A percentile compares a stretch with the other conserved stretches of the same genome.
These are phyloP conservation scores for Dictyostelium intermedium DNA, from an alignment of 78 protist species.

Conservation along the genomic window DNA sequence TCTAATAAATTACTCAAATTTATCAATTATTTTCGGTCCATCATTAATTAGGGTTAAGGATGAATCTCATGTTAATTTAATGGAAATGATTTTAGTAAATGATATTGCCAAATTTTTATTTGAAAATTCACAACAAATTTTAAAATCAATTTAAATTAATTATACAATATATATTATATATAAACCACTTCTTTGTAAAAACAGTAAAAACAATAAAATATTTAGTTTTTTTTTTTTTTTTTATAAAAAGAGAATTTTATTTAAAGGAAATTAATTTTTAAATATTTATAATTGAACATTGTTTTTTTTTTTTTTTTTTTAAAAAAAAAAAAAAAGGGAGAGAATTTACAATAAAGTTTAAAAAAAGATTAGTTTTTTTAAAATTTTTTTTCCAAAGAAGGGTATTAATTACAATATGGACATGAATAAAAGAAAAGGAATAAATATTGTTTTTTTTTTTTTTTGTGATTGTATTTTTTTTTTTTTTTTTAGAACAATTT, in stretches of 20 bases:
- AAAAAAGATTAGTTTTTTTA: not conserved
- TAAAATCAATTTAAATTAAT: conserved; percentile 9
- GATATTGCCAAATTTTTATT: not conserved
- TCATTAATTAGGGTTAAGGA: conserved; percentile 1
- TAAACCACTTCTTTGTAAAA: not conserved
- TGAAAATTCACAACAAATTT: conserved; percentile 13
- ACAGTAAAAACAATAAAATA: not conserved
- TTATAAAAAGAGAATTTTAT: not conserved
- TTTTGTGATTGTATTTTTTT: not conserved
- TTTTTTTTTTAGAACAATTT: not conserved
- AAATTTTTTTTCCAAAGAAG: not conserved
- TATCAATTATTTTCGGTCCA: conserved; percentile 62
- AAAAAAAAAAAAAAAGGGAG: not conserved
- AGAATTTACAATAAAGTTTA: not conserved
- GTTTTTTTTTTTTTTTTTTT: not conserved
- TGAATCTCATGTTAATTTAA: not conserved
- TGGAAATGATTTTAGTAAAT: conserved; percentile 30
- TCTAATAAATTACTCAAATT: conserved; percentile 40
- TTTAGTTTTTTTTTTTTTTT: not conserved
- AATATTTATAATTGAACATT: not conserved
- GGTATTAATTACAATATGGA: not conserved
- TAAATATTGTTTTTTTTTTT: not conserved
- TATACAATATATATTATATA: not conserved
- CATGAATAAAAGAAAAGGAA: not conserved
- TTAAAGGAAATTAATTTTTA: conserved; percentile 11